phyloP scores from a whole-genome alignment of 495 filamentous ascomycete species.

The Diplogelasinospora grovesii region DNA sequence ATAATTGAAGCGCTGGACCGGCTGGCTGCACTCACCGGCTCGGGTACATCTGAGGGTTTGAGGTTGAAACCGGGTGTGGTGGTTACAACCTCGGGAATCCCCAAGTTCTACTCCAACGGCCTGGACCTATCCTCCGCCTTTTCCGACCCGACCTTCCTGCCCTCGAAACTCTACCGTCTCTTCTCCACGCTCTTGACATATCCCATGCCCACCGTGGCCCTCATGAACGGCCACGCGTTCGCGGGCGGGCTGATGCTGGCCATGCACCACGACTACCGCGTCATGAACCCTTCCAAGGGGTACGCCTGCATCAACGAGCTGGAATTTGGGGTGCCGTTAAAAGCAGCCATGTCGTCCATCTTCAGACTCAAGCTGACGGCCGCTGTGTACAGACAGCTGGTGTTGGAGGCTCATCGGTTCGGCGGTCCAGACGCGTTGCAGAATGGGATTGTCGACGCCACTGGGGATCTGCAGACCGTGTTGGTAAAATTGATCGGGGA shows the following conservation, averaged over 20 bases:
- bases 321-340: slow-evolving; percentile 66
- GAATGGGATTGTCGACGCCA: slow-evolving; percentile 59
- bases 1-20: slow-evolving; percentile 62
- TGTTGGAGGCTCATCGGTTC: slow-evolving; percentile 64
- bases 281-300: slow-evolving; percentile 61
- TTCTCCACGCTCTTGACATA: slow-evolving; percentile 59
- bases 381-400: slow-evolving; percentile 50
- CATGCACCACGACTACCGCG: slow-evolving; percentile 78
- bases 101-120: slow-evolving; percentile 79
- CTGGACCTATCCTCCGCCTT: slow-evolving; percentile 58
- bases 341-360: slow-evolving; percentile 63
- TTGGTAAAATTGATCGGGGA: slow-evolving; percentile 50
- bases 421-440: slow-evolving; percentile 51
- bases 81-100: slow-evolving; percentile 64
- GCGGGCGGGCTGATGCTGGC: slow-evolving; percentile 73
- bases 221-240: slow-evolving; percentile 77
- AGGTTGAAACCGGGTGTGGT: slow-evolving; percentile 70
- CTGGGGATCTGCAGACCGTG: slow-evolving; percentile 57
- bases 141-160: slow-evolving; percentile 45
- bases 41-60: no score
- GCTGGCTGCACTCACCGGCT: slow-evolving; percentile 39
- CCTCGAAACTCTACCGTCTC: slow-evolving; percentile 50
- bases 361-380: slow-evolving; percentile 62
- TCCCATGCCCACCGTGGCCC: slow-evolving; percentile 75
- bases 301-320: slow-evolving; percentile 74